Base-by-base conservation (phyloP, 2,329 filamentous ascomycete species). In the Beauveria brongniartii region DNA sequence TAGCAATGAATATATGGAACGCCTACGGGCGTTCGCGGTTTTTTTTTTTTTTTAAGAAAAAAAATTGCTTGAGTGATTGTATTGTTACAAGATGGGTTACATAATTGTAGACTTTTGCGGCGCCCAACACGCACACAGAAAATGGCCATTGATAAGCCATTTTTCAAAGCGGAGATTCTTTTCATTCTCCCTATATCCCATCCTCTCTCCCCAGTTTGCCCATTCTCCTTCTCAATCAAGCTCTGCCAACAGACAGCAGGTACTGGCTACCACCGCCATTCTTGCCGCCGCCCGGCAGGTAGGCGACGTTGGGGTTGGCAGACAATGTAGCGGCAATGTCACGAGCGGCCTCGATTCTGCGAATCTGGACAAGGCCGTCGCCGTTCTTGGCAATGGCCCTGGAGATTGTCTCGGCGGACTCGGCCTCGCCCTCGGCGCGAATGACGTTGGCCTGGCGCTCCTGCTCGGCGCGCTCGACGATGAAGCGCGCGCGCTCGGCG, bases 391-490 rank as follows among this genome's bases (percentile, higher is more conserved):
- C 87, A 68, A 99, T 92, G 22, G 93, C 93, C 80, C 88, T 94
- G 77, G 86, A 89, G 74, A 99, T 97, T 65, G 92, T 95, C 60
- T 99, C 94, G 54, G 94, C 94, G 70, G 89, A 91, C 83, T 97
- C 93, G 67, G 93, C 93, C 78, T 99, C 94, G 73, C 94, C 94
- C 83, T 99, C 94, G 57, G 94, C 94, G 61, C 94, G 86, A 76
- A 99, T 99, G 71, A 99, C 94, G 78, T 94, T 97, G 69, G 94
- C 94, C 80, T 99, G 94, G 70, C 94, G 85, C 81, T 99, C 94
- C 81, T 99, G 94, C 84, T 99, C 94, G 63, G 94, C 94, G 75
- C 91, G 91, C 84, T 99, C 94, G 74, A 99, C 94, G 68, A 99
- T 95, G 81, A 99, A 99, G 67, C 94, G 86, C 54, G 94, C 94